phyloP scores from a whole-genome alignment of 345 rosid genomes.

The Lagerstroemia speciosa region DNA sequence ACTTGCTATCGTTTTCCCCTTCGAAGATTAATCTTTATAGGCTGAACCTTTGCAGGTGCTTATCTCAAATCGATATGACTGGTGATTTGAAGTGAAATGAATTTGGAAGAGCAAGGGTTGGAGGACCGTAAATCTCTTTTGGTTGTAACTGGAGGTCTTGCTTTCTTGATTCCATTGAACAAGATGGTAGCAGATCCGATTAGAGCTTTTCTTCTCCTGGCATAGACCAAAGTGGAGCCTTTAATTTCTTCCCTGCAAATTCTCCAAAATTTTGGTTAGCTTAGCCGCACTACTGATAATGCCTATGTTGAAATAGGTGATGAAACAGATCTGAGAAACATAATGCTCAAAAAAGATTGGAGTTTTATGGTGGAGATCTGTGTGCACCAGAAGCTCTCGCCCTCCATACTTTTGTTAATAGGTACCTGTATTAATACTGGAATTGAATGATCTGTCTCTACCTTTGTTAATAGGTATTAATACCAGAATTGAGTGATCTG shows the following conservation, averaged over 20 bases:
- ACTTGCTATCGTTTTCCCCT: background rate
- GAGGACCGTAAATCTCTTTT: too few relatives aligned
- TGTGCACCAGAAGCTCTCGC: too few relatives aligned
- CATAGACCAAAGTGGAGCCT: too few relatives aligned
- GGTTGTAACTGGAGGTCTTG: too few relatives aligned
- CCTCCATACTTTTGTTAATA: too few relatives aligned
- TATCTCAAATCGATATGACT: conserved; percentile 73
- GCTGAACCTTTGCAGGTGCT: conserved; percentile 17
- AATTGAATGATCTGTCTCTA: too few relatives aligned
- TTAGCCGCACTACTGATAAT: background rate
- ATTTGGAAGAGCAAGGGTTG: background rate
- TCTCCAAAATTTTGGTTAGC: background rate
- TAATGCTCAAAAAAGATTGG: background rate
- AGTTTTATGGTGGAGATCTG: background rate
- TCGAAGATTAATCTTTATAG: background rate
- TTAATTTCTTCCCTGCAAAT: background rate
- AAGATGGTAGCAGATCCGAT: background rate
- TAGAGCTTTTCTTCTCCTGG: background rate
- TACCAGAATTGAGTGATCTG: too few relatives aligned
- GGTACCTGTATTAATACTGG: too few relatives aligned
- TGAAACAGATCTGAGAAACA: background rate
- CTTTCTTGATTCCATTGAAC: background rate
- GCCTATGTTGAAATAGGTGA: background rate
- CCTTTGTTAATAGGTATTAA: too few relatives aligned
- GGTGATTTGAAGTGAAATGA: conserved; percentile 20